phyloP scores from a whole-genome alignment of 2,329 filamentous ascomycete species.

The Endothia cerciana region DNA sequence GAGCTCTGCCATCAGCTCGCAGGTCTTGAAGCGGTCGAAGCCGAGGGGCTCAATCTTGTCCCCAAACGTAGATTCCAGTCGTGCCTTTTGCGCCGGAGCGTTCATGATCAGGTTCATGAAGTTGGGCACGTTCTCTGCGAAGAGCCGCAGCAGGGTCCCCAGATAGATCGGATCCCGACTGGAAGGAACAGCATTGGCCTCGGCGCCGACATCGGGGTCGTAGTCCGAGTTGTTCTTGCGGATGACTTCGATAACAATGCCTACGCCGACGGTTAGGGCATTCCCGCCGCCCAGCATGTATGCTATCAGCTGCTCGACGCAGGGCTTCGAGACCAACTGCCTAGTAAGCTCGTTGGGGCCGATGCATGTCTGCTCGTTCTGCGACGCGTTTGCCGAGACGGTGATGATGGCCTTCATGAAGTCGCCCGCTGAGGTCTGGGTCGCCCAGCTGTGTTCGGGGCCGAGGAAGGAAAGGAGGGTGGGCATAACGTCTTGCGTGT shows the following conservation, averaged over 20 bases:
- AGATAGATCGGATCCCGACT: conserved; percentile 94
- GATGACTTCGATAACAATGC: conserved; percentile 97
- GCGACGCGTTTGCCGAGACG: conserved; percentile 96
- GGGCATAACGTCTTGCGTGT: conserved; percentile 85
- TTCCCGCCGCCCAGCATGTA: conserved; percentile 96
- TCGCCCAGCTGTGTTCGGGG: conserved; percentile 82
- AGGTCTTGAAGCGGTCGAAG: conserved; percentile 98
- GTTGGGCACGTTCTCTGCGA: conserved; percentile 87
- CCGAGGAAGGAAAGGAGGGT: conserved; percentile 84
- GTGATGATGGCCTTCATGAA: conserved; percentile 99
- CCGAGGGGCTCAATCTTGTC: conserved; percentile 90
- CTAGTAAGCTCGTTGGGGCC: conserved; percentile 96
- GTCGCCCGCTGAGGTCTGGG: conserved; percentile 94
- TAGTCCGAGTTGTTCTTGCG: conserved; percentile 99
- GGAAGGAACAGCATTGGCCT: conserved; percentile 78
- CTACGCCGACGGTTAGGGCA: conserved; percentile 91
- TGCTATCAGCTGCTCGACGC: conserved; percentile 80
- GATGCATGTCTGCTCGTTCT: conserved; percentile 98
- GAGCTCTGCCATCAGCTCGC: conserved; percentile 96
- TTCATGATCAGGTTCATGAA: conserved; percentile 92
- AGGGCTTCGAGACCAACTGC: conserved; percentile 85
- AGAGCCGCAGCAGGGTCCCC: conserved; percentile 84
- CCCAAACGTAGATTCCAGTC: conserved; percentile 86
- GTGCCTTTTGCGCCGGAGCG: conserved; percentile 71
- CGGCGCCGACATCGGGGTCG: conserved; percentile 86